Evolutionary conservation across 2,329 filamentous ascomycete species (phyloP), one percentile per base, ranked within the genome.

Genomic region (Scleromitrula shiraiana): DNA sequence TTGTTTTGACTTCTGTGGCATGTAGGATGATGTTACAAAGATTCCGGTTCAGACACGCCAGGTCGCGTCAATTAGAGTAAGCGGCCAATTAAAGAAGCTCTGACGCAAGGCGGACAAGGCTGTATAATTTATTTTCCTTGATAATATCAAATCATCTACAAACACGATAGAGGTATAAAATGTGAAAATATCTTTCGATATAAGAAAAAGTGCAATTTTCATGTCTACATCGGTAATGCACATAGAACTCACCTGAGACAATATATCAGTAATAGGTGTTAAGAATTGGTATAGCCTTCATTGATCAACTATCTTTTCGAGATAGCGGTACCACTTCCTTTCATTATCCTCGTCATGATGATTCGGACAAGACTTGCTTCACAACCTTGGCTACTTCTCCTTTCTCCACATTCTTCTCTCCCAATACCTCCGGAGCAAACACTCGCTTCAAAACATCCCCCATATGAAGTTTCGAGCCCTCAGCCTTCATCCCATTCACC

Each of bases 401-500:
- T 65, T 73, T 79, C 61, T 88, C 78, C 29, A 85, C 73, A 32
- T 76, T 72, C 66, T 81, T 82, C 29, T 78, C 83, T 50, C 80
- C 76, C 23, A 86, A 66, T 4, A 69, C 73, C 7, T 72, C 69
- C 24, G 72, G 70, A 36, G 67, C 67, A 44, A 78, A 65, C 9
- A 85, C 64, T 52, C 68, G 72, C 69, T 80, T 84, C 74, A 88
- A 76, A 8, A 83, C 73, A 48, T 77, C 72, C 4, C 82, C 80
- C 53, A 81, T 65, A 41, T 72, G 64, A 12, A 70, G 60, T 63
- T 78, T 78, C 41, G 59, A 60, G 7, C 61, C 64, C 32, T 58
- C 72, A 23, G 65, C 67, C 58, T 70, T 73, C 49, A 78, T 65
- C 26, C 68, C 70, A 23, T 72, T 70, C 19, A 85, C 66, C 2